phyloP scores from a whole-genome alignment of 768 basidiomycete genomes.

The Sporobolomyces pararoseus region DNA sequence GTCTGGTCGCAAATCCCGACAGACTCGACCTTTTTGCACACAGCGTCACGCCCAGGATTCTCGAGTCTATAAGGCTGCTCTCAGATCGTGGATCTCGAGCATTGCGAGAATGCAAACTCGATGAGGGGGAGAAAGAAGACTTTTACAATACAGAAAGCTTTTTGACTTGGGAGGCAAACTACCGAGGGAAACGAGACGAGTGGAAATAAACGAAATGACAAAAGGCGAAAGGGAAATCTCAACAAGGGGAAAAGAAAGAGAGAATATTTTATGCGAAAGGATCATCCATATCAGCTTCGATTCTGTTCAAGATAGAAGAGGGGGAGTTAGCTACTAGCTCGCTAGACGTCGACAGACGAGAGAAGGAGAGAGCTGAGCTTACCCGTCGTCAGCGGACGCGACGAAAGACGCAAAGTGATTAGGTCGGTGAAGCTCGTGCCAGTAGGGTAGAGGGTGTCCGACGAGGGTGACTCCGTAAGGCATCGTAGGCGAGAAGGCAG shows the following conservation, averaged over 20 bases:
- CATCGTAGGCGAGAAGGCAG: constrained; percentile 42
- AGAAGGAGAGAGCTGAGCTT: background rate
- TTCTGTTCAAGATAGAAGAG: background rate
- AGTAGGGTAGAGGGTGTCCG: constrained; percentile 42
- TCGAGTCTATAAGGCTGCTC: background rate
- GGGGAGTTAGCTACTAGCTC: background rate
- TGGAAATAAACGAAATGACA: no score
- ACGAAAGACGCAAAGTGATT: constrained; percentile 42
- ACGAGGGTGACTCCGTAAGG: constrained; percentile 44
- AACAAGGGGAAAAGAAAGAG: background rate
- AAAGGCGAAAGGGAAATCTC: background rate
- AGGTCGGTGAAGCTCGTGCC: constrained; percentile 43
- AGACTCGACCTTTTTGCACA: no score
- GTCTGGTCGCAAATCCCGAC: no score
- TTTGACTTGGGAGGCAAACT: no score
- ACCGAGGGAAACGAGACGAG: no score
- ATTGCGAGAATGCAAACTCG: no score
- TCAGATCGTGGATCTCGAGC: background rate
- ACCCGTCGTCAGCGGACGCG: constrained; percentile 36
- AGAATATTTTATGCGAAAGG: constrained; percentile 27
- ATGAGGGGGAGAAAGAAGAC: no score
- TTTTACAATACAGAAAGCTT: no score
- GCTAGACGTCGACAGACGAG: background rate
- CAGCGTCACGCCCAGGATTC: background rate
- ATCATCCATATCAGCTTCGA: constrained; percentile 39